Conservation (phyloP, 805 yeast genomes). For the Kodamaea restingae region DNA sequence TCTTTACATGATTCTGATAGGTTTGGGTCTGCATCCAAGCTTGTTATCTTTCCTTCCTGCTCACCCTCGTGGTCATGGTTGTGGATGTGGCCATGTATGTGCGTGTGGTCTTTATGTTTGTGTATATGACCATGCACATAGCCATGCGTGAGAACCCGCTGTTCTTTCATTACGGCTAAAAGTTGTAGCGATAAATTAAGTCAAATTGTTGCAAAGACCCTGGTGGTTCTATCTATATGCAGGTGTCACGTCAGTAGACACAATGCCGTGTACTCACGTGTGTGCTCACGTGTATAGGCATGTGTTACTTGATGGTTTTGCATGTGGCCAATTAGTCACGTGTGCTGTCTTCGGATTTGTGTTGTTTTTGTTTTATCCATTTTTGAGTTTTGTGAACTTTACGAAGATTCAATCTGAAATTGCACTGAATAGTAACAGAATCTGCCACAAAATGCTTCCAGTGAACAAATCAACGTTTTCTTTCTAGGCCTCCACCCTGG, state of each 20-base stretch:
- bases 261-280: not conserved
- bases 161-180: slow-evolving; percentile 5
- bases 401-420: too few relatives aligned
- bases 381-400: too few relatives aligned
- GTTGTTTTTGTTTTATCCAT: too few relatives aligned
- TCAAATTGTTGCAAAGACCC: slow-evolving; percentile 6
- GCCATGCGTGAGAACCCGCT: slow-evolving; percentile 38
- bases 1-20: slow-evolving; percentile 21
- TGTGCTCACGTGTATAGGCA: too few relatives aligned
- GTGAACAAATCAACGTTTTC: too few relatives aligned
- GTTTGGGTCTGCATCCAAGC: not conserved
- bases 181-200: not conserved
- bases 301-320: too few relatives aligned
- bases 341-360: too few relatives aligned
- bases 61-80: slow-evolving; percentile 36
- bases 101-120: slow-evolving; percentile 56
- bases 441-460: too few relatives aligned
- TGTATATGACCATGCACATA: slow-evolving; percentile 68
- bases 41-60: slow-evolving; percentile 4
- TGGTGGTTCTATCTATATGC: slow-evolving; percentile 7
- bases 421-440: too few relatives aligned
- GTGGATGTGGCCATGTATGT: slow-evolving; percentile 68
- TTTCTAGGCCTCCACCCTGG: too few relatives aligned
- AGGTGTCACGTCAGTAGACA: not conserved
- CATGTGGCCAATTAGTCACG: too few relatives aligned